Base-by-base conservation (phyloP, 2,329 filamentous ascomycete species). In the Penicillium expansum region DNA sequence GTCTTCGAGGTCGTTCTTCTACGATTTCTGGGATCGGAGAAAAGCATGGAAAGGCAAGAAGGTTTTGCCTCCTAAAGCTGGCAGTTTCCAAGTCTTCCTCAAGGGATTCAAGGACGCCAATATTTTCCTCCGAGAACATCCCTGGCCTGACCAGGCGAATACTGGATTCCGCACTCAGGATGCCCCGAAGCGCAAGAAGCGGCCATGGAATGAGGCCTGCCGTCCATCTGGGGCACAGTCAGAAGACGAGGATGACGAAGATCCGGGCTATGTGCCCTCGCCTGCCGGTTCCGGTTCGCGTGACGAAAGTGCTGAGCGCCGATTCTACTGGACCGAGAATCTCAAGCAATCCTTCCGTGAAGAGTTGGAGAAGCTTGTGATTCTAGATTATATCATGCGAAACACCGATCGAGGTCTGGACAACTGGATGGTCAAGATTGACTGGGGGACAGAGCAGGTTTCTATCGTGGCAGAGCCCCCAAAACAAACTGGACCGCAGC, bases 391-490 rank as follows among this genome's bases (percentile, higher is more conserved):
- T 72, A 96, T 99, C 62, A 99, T 99, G 94, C 86, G 94, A 56
- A 99, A 99, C 71, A 99, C 94, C 1, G 94, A 99, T 73, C 85
- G 94, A 76, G 94, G 94, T 1, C 80, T 97, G 55, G 94, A 99
- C 73, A 99, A 99, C 68, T 99, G 94, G 94, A 99, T 99, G 94
- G 92, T 99, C 71, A 94, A 91, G 74, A 90, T 99, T 32, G 92
- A 99, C 73, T 91, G 87, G 82, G 84, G 91, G 65, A 86, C 84
- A 3, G 86, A 94, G 68, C 84, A 89, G 67, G 93, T 94, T 13
- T 91, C 89, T 8, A 91, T 99, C 62, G 87, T 89, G 16, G 91
- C 91, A 0, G 92, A 97, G 58, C 91, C 92, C 11, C 95, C 80
- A 69, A 90, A 81, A 78, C 81, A 80, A 54, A 84, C 87, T 50